Percentiles rank a stretch among this genome's conserved stretches.
phyloP scores from a whole-genome alignment of 805 yeast genomes.

The Nakazawaea wickerhamii region DNA sequence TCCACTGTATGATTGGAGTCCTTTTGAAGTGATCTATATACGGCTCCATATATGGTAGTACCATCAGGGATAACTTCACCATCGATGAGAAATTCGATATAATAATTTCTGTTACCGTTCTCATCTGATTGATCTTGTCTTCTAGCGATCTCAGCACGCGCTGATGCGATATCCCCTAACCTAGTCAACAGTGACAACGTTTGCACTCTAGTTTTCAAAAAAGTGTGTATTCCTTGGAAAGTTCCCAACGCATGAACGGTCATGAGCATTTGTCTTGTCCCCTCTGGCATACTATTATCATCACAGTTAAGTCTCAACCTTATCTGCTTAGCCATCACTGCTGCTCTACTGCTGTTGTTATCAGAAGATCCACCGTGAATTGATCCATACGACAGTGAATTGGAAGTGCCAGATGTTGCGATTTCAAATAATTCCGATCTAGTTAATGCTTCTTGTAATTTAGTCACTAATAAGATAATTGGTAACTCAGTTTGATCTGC shows the following conservation, averaged over 20 bases:
- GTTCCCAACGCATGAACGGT: constrained; percentile 60
- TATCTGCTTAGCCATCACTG: constrained; percentile 67
- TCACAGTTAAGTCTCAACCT: constrained; percentile 47
- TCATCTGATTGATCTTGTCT: constrained; percentile 16
- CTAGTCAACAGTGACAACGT: constrained; percentile 24
- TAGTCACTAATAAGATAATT: constrained; percentile 42
- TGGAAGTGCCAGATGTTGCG: constrained; percentile 36
- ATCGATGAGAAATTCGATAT: constrained; percentile 52
- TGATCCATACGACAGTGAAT: constrained; percentile 21
- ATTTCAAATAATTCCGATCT: constrained; percentile 72
- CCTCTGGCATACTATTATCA: constrained; percentile 27
- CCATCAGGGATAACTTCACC: constrained; percentile 56
- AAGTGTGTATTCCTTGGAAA: constrained; percentile 44
- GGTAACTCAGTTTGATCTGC: constrained; percentile 24
- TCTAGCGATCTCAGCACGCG: constrained; percentile 1
- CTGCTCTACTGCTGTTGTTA: constrained; percentile 32
- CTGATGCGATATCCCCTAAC: constrained; percentile 11
- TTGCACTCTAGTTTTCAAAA: constrained; percentile 36
- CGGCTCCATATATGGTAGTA: constrained; percentile 73
- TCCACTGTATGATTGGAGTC: constrained; percentile 36
- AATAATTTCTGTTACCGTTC: constrained; percentile 23
- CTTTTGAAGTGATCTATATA: constrained; percentile 44
- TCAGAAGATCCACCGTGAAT: constrained; percentile 17
- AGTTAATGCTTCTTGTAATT: constrained; percentile 68
- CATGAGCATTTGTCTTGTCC: constrained; percentile 28